Evolutionary conservation across 306 rosid species (phyloP), one percentile per base, ranked within the genome.

Genomic region (Pyrus pyrifolia): DNA sequence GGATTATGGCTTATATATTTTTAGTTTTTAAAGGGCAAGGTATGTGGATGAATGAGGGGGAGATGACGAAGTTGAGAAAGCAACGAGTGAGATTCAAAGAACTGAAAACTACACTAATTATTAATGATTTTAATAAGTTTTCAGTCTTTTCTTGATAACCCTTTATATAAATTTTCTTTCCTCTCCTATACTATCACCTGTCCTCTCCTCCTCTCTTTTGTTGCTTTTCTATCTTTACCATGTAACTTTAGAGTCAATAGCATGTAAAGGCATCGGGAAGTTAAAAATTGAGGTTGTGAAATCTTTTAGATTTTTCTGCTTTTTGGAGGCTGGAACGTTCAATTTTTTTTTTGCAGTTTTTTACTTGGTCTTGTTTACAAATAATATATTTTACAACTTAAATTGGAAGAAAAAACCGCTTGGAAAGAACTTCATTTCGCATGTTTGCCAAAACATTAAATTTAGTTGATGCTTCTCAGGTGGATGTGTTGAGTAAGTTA

Each of bases 401-500:
- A 67, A 49, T 72, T 18, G 49, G 61, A 68, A 69, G 40, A 40
- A 55, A 46, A 61, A 74, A 59, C 22, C 42, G 42, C 57, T 70
- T 29, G 71, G 81, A 58, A 76, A n/a, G 51, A 35, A 10, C 9
- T 35, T 21, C n/a, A 14, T 22, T 33, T 68, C 45, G 8, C 27
- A 6, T 71, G 81, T 19, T 73, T 72, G 70, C 25, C 69, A 31
- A 68, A 52, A 76, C 46, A 63, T 52, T 14, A 42, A 58, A 60
- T 8, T 73, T 42, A 51, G 70, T 52, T 81, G 60, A 35, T 61
- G 67, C 67, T 35, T 82, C 67, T 78, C 84, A 95, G 99, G 92
- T 92, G 69, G 86, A 89, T 30, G 79, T 92, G 52, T 82, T 92
- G 87, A 87, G 97, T 72, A 90, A 86, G 86, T 78, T 86, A 85